A percentile compares a stretch with the other conserved stretches of the same genome.
Evolutionary conservation across 225 moss, liverwort and hornwort species (phyloP).

Genomic region (Pseudisothecium myosuroides): DNA sequence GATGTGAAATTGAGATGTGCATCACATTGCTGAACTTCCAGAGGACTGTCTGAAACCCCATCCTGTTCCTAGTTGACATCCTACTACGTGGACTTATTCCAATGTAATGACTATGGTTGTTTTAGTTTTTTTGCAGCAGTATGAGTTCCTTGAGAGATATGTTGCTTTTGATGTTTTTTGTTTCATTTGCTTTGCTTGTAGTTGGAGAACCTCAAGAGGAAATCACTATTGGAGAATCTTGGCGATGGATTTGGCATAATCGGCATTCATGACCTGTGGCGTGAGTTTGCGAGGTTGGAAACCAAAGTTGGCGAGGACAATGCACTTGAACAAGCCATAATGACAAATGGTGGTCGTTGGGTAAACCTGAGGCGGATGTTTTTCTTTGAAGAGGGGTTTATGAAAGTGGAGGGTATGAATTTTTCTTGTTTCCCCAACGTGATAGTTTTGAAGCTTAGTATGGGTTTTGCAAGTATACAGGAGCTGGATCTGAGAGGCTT

Average conservation of each 20-base stretch:
- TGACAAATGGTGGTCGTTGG: not conserved
- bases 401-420: not conserved
- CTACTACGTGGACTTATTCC: not conserved
- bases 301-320: not conserved
- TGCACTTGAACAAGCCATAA: not conserved
- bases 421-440: not conserved
- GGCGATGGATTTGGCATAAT: not conserved
- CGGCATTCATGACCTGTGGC: not conserved
- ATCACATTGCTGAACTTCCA: accelerated
- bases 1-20: not conserved
- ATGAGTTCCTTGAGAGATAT: not conserved
- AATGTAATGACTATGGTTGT: not conserved
- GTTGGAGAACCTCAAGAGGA: constrained; percentile 1
- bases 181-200: not conserved
- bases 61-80: not conserved
- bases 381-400: not conserved
- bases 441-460: not conserved
- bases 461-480: not conserved
- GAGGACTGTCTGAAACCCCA: not conserved
- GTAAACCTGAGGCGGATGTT: not conserved
- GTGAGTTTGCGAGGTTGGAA: not conserved
- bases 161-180: not conserved
- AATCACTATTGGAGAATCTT: not conserved
- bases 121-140: not conserved
- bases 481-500: not conserved